Conservation (phyloP, 176 grass and related monocot species). For the Aegilops tauschii region DNA sequence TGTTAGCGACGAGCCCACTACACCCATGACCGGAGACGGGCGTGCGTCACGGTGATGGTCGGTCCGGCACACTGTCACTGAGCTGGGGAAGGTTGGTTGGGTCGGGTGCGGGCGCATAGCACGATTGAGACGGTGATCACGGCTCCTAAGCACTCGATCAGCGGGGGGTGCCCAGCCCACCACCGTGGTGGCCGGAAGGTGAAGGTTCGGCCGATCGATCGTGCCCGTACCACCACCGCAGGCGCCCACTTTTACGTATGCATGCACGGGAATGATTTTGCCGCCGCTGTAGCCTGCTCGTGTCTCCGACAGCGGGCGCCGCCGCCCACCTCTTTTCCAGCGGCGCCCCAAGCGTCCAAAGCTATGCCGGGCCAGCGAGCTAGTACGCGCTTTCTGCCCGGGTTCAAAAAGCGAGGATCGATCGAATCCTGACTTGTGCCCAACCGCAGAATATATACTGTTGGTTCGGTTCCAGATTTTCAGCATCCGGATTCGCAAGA, state of each 20-base stretch:
- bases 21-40: not conserved
- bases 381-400: not conserved
- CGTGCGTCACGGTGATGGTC: constrained; percentile 6
- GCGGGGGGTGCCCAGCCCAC: constrained; percentile 12
- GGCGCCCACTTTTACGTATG: not conserved
- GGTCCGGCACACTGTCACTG: not conserved
- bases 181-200: not conserved
- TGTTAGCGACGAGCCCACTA: not conserved
- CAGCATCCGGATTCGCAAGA: too few relatives aligned
- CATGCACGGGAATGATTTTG: not conserved
- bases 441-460: too few relatives aligned
- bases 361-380: not conserved
- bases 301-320: not conserved
- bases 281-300: not conserved
- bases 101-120: not conserved
- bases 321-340: constrained; percentile 33
- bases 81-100: not conserved
- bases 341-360: not conserved
- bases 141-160: not conserved
- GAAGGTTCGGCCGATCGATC: constrained; percentile 6
- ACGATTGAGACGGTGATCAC: not conserved
- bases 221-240: not conserved
- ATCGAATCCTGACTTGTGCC: too few relatives aligned
- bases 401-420: too few relatives aligned
- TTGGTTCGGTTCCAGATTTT: too few relatives aligned